phyloP scores from a whole-genome alignment of 2,329 filamentous ascomycete genomes.

The Colletotrichum godetiae region DNA sequence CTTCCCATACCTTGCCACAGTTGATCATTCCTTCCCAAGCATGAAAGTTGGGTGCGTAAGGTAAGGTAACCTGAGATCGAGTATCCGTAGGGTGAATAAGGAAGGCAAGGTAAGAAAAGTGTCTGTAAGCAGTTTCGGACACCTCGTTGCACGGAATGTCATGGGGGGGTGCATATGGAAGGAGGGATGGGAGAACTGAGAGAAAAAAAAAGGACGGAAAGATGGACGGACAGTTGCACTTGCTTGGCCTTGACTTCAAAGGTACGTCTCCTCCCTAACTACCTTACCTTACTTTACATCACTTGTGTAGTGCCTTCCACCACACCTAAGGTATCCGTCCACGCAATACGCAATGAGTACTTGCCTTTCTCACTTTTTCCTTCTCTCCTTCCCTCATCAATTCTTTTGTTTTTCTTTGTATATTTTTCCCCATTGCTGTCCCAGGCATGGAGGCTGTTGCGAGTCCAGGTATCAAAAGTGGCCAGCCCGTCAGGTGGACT shows the following conservation, averaged over 20 bases:
- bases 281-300: too few species aligned
- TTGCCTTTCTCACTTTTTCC: too few species aligned
- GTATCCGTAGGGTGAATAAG: too few species aligned
- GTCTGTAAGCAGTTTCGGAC: too few species aligned
- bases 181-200: neutral
- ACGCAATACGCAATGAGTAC: too few species aligned
- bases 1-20: neutral
- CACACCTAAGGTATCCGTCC: too few species aligned
- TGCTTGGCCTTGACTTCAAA: neutral
- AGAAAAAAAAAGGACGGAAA: conserved; percentile 1
- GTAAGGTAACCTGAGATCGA: neutral
- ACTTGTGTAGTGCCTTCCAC: too few species aligned
- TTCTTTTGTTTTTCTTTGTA: too few species aligned
- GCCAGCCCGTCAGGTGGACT: neutral
- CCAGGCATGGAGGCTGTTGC: neutral
- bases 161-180: conserved; percentile 15
- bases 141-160: conserved; percentile 16
- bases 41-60: neutral
- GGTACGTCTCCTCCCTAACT: neutral
- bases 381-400: too few species aligned
- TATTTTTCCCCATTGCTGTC: neutral
- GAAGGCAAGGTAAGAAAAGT: too few species aligned
- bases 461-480: neutral
- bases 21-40: neutral
- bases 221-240: neutral